Evolutionary conservation across 805 yeast species (phyloP), one percentile per base, ranked within the genome.

Genomic region (Sugiyamaella valdiviana): DNA sequence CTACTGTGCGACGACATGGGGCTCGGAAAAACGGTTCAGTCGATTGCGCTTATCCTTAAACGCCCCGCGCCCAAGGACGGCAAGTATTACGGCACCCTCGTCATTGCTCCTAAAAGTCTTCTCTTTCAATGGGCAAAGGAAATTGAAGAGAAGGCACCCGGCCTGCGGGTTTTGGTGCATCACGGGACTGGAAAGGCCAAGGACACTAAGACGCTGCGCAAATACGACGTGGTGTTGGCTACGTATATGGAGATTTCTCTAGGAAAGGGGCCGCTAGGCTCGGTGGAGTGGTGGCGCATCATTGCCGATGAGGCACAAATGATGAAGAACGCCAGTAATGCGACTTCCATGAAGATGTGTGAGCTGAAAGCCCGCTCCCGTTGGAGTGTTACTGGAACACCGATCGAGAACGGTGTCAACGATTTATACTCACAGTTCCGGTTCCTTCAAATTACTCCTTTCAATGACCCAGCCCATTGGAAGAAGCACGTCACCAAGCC

Each of bases 1-100:
- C 45, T 80, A n/a, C 67, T 86, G 36, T 86, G 93, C 59, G 95
- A 86, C 62, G 95, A 85, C 65, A 87, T 87, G 95, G 95, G 95
- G 15, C 69, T 87, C 14, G 95, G 95, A 45, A 87, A 87, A 59
- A 87, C 95, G 0, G 78, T 87, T 42, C 95, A 87, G 65, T 78
- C 85, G 12, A 69, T 80, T 38, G 83, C 93, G 0, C 67, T 87
- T 39, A 77, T 85, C 47, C 58, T 82, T 48, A 70, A 78, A 29
- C 58, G 57, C 21, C 57, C 52, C 21, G 52, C 35, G 4, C 32
- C 32, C 9, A 7, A 26, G 14, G 37, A 22, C 16, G 41, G 26
- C 23, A 17, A 24, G 15, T 17, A 39, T n/a, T 2, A 42, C 39
- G 51, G 69, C 1, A 73, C 76, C 0, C 59, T 73, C 23, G 69